Conservation (phyloP, 140 eudicot species). For the Senecio squalidus region DNA sequence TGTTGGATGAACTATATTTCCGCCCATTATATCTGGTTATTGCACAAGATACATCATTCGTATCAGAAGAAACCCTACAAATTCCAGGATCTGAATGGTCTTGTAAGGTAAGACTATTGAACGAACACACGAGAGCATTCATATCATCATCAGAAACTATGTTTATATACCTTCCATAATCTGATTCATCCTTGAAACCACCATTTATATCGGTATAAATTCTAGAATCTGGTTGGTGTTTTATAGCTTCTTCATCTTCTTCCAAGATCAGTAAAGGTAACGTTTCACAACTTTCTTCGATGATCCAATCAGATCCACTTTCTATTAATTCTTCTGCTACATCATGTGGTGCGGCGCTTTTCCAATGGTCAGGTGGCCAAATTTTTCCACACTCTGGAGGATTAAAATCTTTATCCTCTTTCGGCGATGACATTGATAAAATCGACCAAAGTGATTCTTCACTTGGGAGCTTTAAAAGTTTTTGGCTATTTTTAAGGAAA, state of each 20-base stretch:
- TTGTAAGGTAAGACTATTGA: too few species aligned
- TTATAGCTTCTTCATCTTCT: constrained; percentile 18
- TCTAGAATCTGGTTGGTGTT: constrained; percentile 6
- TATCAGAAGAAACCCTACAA: constrained; percentile 1
- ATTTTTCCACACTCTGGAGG: constrained; percentile 26
- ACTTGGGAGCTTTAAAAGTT: not conserved
- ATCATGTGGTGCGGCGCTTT: constrained; percentile 21
- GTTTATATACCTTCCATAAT: constrained; percentile 9
- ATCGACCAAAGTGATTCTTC: constrained; percentile 3
- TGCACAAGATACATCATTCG: too few species aligned
- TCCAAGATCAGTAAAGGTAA: constrained; percentile 12
- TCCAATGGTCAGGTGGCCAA: constrained; percentile 91
- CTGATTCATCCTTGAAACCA: too few species aligned
- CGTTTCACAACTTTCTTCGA: constrained; percentile 42
- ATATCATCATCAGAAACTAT: too few species aligned
- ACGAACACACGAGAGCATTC: too few species aligned
- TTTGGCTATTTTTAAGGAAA: not conserved
- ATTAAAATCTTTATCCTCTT: constrained; percentile 1
- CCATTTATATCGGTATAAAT: too few species aligned
- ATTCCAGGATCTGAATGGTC: not conserved
- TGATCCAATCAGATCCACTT: constrained; percentile 17
- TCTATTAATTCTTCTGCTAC: not conserved
- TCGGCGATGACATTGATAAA: not conserved
- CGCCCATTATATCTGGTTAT: too few species aligned
- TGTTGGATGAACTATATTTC: constrained; percentile 5